phyloP scores from a whole-genome alignment of 495 filamentous ascomycete genomes.

The Haplographium delicatum region DNA sequence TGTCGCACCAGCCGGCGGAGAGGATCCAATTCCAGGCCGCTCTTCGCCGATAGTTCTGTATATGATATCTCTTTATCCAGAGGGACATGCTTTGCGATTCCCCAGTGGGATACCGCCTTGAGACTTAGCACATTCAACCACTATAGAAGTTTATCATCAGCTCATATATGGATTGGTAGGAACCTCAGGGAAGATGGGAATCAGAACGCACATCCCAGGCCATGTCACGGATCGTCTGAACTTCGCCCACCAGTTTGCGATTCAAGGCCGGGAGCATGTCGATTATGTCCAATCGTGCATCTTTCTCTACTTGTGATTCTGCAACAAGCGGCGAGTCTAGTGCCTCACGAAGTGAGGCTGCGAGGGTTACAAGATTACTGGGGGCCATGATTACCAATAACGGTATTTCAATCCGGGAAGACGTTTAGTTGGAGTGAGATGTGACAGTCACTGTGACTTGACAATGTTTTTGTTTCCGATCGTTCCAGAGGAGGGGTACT shows the following conservation, averaged over 20 bases:
- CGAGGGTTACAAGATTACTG: not conserved
- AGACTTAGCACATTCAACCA: conserved; percentile 1
- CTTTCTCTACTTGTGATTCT: not conserved
- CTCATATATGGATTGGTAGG: not conserved
- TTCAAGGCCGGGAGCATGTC: not conserved
- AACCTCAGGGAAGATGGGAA: not conserved
- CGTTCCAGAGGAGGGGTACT: not conserved
- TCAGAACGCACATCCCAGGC: not conserved
- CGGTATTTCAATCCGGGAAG: not conserved
- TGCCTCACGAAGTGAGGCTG: not conserved
- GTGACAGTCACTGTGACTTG: not conserved
- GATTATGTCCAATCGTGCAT: not conserved
- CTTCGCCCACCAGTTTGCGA: not conserved
- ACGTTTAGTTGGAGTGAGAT: not conserved
- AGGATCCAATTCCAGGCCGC: not conserved
- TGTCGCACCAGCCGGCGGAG: conserved; percentile 36
- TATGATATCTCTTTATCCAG: conserved; percentile 35
- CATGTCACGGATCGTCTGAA: not conserved
- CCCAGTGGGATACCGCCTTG: conserved; percentile 32
- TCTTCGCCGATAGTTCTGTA: conserved; percentile 20
- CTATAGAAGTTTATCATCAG: not conserved
- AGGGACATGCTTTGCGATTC: conserved; percentile 20
- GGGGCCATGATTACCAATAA: not conserved
- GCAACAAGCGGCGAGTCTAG: not conserved
- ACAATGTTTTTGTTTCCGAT: too few species aligned